Evolutionary conservation across 2,329 filamentous ascomycete genomes (phyloP).

Genomic region (Cladosporium velox): DNA sequence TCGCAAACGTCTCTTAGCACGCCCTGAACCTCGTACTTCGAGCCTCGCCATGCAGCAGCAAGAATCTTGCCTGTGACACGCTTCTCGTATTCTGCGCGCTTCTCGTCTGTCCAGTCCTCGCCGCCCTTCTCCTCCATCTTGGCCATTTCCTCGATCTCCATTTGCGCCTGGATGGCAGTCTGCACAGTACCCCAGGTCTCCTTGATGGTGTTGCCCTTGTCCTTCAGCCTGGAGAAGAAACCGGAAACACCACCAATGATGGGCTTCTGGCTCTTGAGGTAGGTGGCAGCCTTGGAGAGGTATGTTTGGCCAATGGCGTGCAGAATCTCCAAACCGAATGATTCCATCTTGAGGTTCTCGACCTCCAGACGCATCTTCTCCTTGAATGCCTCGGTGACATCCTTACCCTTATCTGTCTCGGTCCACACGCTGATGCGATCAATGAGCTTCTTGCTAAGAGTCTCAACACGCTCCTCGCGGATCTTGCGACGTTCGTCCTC

Average conservation of each 20-base stretch:
- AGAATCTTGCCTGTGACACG: constrained; percentile 97
- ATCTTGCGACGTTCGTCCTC: constrained; percentile 82
- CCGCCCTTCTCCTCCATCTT: constrained; percentile 92
- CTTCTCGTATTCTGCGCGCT: constrained; percentile 91
- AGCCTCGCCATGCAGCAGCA: constrained; percentile 92
- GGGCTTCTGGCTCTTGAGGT: constrained; percentile 95
- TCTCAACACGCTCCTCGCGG: constrained; percentile 86
- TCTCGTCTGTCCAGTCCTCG: constrained; percentile 98
- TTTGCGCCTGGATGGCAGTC: constrained; percentile 93
- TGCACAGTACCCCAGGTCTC: constrained; percentile 98
- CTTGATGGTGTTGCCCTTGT: constrained; percentile 95
- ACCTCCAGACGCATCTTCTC: constrained; percentile 94
- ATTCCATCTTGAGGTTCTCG: constrained; percentile 99
- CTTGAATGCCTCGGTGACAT: constrained; percentile 86
- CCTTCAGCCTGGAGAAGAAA: constrained; percentile 90
- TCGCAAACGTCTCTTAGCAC: constrained; percentile 95
- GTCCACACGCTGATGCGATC: constrained; percentile 94
- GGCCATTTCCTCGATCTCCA: constrained; percentile 99
- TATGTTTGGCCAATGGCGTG: constrained; percentile 95
- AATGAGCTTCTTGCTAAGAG: constrained; percentile 77
- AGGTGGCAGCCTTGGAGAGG: constrained; percentile 78
- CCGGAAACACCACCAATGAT: constrained; percentile 78
- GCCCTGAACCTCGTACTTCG: constrained; percentile 97
- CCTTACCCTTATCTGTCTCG: constrained; percentile 85
- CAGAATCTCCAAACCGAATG: constrained; percentile 92